Evolutionary conservation across 2,329 filamentous ascomycete genomes (phyloP), one percentile per base, ranked within the genome.

Genomic region (Trichoderma sp.): DNA sequence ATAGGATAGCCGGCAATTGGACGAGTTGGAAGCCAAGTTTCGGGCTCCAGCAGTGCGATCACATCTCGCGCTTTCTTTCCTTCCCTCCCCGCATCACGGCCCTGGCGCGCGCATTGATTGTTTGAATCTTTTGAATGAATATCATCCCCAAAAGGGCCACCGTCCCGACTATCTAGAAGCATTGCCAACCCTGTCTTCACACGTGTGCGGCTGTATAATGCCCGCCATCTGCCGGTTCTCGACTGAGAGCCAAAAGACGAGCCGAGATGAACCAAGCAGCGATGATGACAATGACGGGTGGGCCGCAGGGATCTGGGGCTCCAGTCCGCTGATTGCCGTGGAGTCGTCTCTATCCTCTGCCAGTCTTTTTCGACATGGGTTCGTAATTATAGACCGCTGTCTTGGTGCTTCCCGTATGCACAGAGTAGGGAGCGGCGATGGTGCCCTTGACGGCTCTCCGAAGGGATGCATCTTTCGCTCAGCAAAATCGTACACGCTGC

Each of bases 301-400:
- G n/a, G 37, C 16, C 21, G 63, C 63, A 67, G 29, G 63, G 63
- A 21, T 67, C 40, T 40, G 27, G 43, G 53, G 63, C 55, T 67
- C 63, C 63, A 67, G 63, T 37, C 27, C 40, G 63, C 63, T 67
- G 40, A 67, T 67, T 67, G 63, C 63, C 63, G 55, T 67, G 63
- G 63, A 59, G 63, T 67, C 63, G 19, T 49, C 29, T 56, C 49
- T n/a, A 13, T n/a, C 40, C 40, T 43, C 19, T 43, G 40, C 19
- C 16, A 49, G 47, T 21, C 47, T 21, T 29, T 7, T 14, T 37
- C 40, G 53, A 63, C 59, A 56, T n/a, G 65, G 65, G 33, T 60
- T 14, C n/a, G 35, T 33, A 62, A 31, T 33, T 31, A 40, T 19
- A 35, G 33, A 37, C 31, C 55, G 47, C 62, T 24, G 62, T 57